Conservation (phyloP, 345 rosid genomes). For the Microcos paniculata region DNA sequence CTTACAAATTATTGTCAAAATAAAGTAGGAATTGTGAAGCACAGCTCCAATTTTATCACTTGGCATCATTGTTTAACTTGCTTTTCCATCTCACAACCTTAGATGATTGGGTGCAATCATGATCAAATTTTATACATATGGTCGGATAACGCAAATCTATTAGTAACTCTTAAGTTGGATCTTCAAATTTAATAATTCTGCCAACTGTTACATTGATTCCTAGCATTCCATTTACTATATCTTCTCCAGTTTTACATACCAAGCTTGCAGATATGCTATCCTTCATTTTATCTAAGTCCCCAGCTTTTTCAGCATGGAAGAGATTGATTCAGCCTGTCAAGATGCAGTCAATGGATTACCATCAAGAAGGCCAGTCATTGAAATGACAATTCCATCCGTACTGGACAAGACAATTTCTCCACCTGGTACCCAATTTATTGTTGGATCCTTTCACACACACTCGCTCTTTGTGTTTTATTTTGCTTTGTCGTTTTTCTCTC, state of each 20-base stretch:
- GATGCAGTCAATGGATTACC: slow-evolving; percentile 69
- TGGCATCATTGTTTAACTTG: not conserved
- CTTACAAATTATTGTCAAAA: too few species aligned
- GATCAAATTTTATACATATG: not conserved
- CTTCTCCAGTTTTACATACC: not conserved
- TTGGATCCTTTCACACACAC: not conserved
- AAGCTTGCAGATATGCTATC: not conserved
- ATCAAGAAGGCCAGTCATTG: slow-evolving; percentile 73
- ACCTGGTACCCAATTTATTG: slow-evolving; percentile 41
- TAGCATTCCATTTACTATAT: not conserved
- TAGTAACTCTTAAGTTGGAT: not conserved
- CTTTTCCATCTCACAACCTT: not conserved
- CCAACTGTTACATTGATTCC: not conserved
- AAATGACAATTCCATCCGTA: slow-evolving; percentile 85
- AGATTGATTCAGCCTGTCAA: slow-evolving; percentile 71
- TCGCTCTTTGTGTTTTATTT: too few species aligned
- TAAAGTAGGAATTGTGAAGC: too few species aligned
- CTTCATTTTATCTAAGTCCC: not conserved
- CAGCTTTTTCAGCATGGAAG: slow-evolving; percentile 58
- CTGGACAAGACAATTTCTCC: slow-evolving; percentile 84
- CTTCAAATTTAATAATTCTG: not conserved
- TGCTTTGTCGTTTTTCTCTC: too few species aligned
- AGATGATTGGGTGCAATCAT: not conserved
- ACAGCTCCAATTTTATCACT: too few species aligned
- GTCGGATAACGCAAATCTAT: not conserved